These are phyloP conservation scores for Neofusicoccum parvum DNA, from an alignment of 2,329 filamentous ascomycete genomes.

Conservation along the genomic window DNA sequence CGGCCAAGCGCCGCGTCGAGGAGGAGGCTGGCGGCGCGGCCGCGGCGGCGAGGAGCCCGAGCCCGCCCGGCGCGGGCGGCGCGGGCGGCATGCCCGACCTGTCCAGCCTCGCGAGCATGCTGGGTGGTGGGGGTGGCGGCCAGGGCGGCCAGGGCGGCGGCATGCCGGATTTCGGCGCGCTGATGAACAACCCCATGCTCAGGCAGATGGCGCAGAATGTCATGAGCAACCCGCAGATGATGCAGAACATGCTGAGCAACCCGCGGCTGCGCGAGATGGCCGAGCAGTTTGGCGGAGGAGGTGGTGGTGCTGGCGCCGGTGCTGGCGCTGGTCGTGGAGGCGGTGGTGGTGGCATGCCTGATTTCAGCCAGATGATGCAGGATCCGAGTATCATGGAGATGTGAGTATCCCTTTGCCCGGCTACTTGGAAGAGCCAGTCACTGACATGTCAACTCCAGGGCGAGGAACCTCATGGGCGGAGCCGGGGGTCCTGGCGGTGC, in stretches of 20 bases:
- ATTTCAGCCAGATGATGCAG: slow-evolving; percentile 82
- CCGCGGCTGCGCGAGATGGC: slow-evolving; percentile 87
- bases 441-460: slow-evolving; percentile 46
- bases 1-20: slow-evolving; percentile 82
- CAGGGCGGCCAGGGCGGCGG: slow-evolving; percentile 66
- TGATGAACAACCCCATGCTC: slow-evolving; percentile 99
- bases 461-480: slow-evolving; percentile 68
- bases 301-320: slow-evolving; percentile 37
- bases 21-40: slow-evolving; percentile 62
- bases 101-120: slow-evolving; percentile 46
- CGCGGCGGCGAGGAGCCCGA: slow-evolving; percentile 31
- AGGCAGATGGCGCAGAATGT: slow-evolving; percentile 94
- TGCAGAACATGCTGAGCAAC: slow-evolving; percentile 93
- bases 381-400: slow-evolving; percentile 92
- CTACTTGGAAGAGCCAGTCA: too few species aligned
- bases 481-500: slow-evolving; percentile 39
- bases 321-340: slow-evolving; percentile 35
- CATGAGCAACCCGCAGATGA: slow-evolving; percentile 94
- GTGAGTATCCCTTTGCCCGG: slow-evolving; percentile 59
- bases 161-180: slow-evolving; percentile 82
- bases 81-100: slow-evolving; percentile 49
- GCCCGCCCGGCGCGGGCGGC: slow-evolving; percentile 33
- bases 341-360: slow-evolving; percentile 81
- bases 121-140: slow-evolving; percentile 58
- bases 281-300: slow-evolving; percentile 66